Percentiles rank a stretch among this genome's conserved stretches.
Conservation (phyloP, 108 stramenopile species). For the Fragilariopsis cylindrus region DNA sequence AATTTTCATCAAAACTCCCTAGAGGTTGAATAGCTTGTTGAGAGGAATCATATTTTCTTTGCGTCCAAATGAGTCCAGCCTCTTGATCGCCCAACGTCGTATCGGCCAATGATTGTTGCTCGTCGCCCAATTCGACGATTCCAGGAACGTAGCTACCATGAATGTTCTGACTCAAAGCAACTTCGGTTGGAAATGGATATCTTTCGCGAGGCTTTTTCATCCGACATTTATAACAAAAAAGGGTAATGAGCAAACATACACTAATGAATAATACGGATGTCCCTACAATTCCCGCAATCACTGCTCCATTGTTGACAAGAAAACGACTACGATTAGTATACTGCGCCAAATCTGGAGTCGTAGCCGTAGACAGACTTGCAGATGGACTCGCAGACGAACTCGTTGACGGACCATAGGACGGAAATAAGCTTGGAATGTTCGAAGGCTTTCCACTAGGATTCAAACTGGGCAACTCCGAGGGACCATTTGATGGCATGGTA, state of each 20-base stretch:
- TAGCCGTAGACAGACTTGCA: neutral
- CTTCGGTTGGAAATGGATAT: constrained; percentile 8
- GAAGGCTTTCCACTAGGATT: neutral
- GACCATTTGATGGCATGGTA: neutral
- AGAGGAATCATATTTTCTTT: neutral
- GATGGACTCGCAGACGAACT: neutral
- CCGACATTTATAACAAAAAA: constrained; percentile 11
- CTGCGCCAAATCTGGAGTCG: neutral
- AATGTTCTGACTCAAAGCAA: constrained; percentile 8
- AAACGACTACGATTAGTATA: neutral
- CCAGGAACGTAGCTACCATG: constrained; percentile 15
- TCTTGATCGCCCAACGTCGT: constrained; percentile 41
- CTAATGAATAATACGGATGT: constrained; percentile 4
- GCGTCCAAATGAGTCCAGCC: constrained; percentile 11
- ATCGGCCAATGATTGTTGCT: constrained; percentile 39
- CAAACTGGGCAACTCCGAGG: neutral
- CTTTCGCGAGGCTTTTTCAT: neutral
- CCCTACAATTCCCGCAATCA: constrained; percentile 29
- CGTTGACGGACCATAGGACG: neutral
- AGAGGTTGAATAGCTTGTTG: neutral
- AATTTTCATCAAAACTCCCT: constrained; percentile 43
- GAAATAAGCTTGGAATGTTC: neutral
- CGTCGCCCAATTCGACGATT: constrained; percentile 28
- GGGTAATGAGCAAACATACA: constrained; percentile 4
- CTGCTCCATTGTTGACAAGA: constrained; percentile 1